Evolutionary conservation across 805 yeast species (phyloP).

Genomic region (Kuraishia hungarica): DNA sequence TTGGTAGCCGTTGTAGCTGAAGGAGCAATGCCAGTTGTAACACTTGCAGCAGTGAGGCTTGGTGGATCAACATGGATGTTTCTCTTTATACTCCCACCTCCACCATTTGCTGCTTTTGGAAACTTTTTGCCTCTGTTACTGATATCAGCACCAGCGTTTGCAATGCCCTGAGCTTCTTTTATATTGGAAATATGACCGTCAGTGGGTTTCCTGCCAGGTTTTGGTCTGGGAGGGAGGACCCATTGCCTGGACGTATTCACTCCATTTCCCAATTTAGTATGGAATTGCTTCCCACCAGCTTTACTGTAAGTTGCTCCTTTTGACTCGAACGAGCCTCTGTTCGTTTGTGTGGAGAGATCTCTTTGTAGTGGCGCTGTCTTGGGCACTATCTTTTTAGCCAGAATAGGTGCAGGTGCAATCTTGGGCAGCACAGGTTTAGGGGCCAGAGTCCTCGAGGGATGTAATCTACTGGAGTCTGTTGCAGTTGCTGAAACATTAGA

Average conservation of each 20-base stretch:
- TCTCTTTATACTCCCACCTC: slow-evolving; percentile 2
- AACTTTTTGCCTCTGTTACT: slow-evolving; percentile 8
- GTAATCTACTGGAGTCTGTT: neutral
- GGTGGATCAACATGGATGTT: neutral
- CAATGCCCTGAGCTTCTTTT: neutral
- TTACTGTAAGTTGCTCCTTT: neutral
- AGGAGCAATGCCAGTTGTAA: neutral
- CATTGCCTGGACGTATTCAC: slow-evolving; percentile 30
- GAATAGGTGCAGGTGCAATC: slow-evolving; percentile 2
- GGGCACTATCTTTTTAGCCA: neutral
- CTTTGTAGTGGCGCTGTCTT: slow-evolving; percentile 6
- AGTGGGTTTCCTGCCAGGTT: slow-evolving; percentile 33
- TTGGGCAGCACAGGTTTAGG: slow-evolving; percentile 1
- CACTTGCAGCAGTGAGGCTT: neutral
- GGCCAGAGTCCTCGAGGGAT: neutral
- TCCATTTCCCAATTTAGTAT: slow-evolving; percentile 23
- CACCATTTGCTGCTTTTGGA: slow-evolving; percentile 2
- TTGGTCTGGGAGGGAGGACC: slow-evolving; percentile 52
- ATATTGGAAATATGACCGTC: slow-evolving; percentile 10
- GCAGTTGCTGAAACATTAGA: neutral
- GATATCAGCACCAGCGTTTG: neutral
- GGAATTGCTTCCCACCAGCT: neutral
- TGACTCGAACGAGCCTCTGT: slow-evolving; percentile 16
- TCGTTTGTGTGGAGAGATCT: slow-evolving; percentile 12
- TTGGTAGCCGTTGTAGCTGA: neutral